phyloP scores from a whole-genome alignment of 2,329 filamentous ascomycete species.

The Penicillium hesseltinei region DNA sequence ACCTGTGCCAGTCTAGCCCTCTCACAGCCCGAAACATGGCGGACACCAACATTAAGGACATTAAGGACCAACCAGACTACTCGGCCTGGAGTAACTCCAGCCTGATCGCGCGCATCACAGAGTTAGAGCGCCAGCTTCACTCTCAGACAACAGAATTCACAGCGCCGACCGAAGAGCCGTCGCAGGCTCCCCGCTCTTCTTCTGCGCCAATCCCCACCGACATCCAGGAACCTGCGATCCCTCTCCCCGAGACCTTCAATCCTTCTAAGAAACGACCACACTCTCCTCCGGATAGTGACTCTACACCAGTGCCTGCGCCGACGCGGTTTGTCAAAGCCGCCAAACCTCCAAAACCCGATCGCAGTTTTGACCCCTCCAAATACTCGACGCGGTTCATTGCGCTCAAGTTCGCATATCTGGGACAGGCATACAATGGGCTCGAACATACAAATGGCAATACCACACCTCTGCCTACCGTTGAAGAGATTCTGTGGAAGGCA shows the following conservation, averaged over 20 bases:
- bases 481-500: slow-evolving; percentile 92
- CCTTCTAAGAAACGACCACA: slow-evolving; percentile 17
- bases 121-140: slow-evolving; percentile 65
- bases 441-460: slow-evolving; percentile 75
- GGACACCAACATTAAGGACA: slow-evolving; percentile 9
- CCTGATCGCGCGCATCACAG: slow-evolving; percentile 65
- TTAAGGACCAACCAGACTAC: slow-evolving; percentile 49
- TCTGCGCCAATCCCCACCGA: slow-evolving; percentile 17
- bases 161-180: slow-evolving; percentile 5
- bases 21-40: slow-evolving; percentile 25
- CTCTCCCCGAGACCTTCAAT: slow-evolving; percentile 7
- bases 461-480: slow-evolving; percentile 74
- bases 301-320: slow-evolving; percentile 23
- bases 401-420: slow-evolving; percentile 90
- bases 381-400: slow-evolving; percentile 84
- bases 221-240: slow-evolving; percentile 22
- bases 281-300: slow-evolving; percentile 23
- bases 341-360: slow-evolving; percentile 19
- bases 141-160: slow-evolving; percentile 44
- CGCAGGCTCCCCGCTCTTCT: slow-evolving; percentile 1
- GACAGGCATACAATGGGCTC: slow-evolving; percentile 87
- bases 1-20: slow-evolving; percentile 16
- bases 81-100: slow-evolving; percentile 65
- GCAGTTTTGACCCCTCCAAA: slow-evolving; percentile 70
- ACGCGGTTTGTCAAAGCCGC: slow-evolving; percentile 41